A percentile compares a stretch with the other conserved stretches of the same genome.
These are phyloP conservation scores for Fusarium goolgardi DNA, from an alignment of 2,329 filamentous ascomycete species.

Conservation along the genomic window DNA sequence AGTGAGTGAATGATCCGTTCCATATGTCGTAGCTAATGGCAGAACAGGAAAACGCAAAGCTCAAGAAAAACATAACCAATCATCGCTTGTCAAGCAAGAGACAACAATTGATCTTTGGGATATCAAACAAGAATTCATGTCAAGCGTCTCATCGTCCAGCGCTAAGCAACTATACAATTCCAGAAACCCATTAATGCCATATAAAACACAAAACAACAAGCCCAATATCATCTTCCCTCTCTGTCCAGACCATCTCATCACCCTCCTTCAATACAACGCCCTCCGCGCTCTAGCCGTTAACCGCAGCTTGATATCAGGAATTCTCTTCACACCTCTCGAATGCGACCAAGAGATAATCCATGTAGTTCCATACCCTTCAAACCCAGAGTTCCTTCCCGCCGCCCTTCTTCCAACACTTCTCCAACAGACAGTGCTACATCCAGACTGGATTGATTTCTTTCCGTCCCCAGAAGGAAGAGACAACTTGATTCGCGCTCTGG, in stretches of 20 bases:
- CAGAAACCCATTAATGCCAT: not conserved
- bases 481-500: slow-evolving; percentile 8
- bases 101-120: slow-evolving; percentile 19
- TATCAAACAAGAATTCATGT: slow-evolving; percentile 14
- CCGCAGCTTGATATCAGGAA: slow-evolving; percentile 20
- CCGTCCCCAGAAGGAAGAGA: slow-evolving; percentile 14
- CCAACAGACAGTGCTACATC: slow-evolving; percentile 21
- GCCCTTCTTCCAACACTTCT: slow-evolving; percentile 21
- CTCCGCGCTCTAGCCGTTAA: slow-evolving; percentile 26
- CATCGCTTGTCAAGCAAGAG: not conserved
- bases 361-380: slow-evolving; percentile 14
- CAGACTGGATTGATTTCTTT: slow-evolving; percentile 33
- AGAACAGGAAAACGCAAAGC: slow-evolving; percentile 23
- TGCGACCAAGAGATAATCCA: slow-evolving; percentile 19
- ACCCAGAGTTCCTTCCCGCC: not conserved
- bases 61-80: not conserved
- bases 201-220: not conserved
- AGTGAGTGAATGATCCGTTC: not conserved
- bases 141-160: not conserved
- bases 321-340: slow-evolving; percentile 17
- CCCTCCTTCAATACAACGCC: slow-evolving; percentile 31
- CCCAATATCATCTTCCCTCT: slow-evolving; percentile 13
- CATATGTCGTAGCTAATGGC: not conserved
- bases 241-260: slow-evolving; percentile 24
- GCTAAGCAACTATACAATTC: slow-evolving; percentile 1